A percentile compares a stretch with the other conserved stretches of the same genome.
Conservation (phyloP, 202 grass and related monocot genomes). For the Eragrostis tef region DNA sequence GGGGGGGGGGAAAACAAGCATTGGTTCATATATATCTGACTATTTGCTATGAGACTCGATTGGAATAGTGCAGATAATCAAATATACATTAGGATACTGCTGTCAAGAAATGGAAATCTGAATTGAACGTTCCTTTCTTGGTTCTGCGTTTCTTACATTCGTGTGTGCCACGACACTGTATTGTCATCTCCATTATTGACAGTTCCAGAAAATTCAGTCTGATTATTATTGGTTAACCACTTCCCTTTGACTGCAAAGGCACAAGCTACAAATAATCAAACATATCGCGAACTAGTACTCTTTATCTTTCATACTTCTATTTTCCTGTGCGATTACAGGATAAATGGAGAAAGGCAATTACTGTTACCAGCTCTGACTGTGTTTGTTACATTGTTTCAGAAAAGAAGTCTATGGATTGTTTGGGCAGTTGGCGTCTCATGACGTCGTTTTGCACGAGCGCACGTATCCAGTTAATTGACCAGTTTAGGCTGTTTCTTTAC, state of each 20-base stretch:
- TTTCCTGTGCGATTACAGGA: neutral
- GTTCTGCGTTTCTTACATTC: neutral
- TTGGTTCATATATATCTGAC: neutral
- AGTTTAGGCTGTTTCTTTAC: neutral
- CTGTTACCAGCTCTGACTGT: conserved; percentile 8
- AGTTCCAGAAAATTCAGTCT: neutral
- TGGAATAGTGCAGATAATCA: neutral
- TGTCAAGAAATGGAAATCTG: neutral
- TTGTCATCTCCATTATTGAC: conserved; percentile 30
- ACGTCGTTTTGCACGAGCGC: conserved; percentile 17
- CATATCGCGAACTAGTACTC: neutral
- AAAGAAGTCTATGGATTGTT: neutral
- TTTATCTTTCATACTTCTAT: neutral
- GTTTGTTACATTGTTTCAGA: neutral
- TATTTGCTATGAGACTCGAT: neutral
- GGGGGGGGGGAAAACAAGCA: no score
- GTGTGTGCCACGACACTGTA: conserved; percentile 6
- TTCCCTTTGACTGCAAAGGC: conserved; percentile 20
- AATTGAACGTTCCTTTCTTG: neutral
- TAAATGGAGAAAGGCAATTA: neutral
- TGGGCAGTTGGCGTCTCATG: conserved; percentile 1
- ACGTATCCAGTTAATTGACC: neutral
- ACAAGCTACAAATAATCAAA: neutral
- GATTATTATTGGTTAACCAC: conserved; percentile 30
- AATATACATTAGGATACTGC: no score